Evolutionary conservation across 2,329 filamentous ascomycete species (phyloP), one percentile per base, ranked within the genome.

Genomic region (Myrmaecium sp.): DNA sequence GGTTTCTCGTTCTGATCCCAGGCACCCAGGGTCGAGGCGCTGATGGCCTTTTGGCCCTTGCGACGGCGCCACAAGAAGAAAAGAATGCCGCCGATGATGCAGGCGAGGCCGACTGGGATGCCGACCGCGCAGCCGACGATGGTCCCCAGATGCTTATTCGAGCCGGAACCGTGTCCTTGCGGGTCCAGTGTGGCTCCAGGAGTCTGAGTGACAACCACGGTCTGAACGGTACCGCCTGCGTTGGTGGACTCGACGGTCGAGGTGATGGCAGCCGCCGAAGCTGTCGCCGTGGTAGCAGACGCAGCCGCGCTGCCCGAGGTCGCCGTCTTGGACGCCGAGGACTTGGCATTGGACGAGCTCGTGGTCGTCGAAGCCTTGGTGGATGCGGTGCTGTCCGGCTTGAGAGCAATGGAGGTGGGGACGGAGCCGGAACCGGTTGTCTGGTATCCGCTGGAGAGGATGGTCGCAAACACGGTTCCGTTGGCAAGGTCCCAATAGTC

Each of bases 121-220:
- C 47, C 47, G 20, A 51, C 47, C 7, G 47, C 45, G 26, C 41
- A 46, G 25, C 47, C 47, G n/a, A 49, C 32, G 11, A 51, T 50
- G 6, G 50, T 15, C 8, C 36, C 36, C 10, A 44, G n/a, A n/a
- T n/a, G n/a, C n/a, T n/a, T 27, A 10, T 48, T 44, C n/a, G 40
- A 39, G n/a, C n/a, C n/a, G n/a, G n/a, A n/a, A n/a, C 15, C 3
- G 19, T 21, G 5, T 22, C 27, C 14, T 21, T 26, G 12, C 29
- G 17, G 8, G 28, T 18, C 18, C 30, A 11, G 17, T 20, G 18
- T 20, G 18, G 8, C 18, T 8, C 8, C 11, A 8, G 18, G 11
- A 20, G 18, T 11, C 18, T 8, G 18, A 20, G 18, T 20, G 18
- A 20, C 8, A 20, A 20, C 18, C 8, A 11, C 11, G 18, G 18